These are phyloP conservation scores for Aspergillus latus DNA, from an alignment of 2,329 filamentous ascomycete species.

Conservation along the genomic window DNA sequence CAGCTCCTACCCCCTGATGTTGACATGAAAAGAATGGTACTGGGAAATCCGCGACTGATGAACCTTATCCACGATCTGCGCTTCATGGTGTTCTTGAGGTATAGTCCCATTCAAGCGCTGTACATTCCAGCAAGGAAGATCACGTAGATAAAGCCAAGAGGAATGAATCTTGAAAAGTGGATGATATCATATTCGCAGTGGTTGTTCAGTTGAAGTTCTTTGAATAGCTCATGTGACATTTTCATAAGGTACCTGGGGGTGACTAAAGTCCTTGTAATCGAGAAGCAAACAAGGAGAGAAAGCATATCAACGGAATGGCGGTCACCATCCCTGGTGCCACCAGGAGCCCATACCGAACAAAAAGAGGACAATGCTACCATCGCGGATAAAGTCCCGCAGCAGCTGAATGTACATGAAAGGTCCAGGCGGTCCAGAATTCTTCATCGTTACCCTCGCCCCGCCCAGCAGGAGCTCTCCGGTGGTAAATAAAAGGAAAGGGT, in stretches of 20 bases:
- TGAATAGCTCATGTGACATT: too few species aligned
- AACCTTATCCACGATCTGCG: too few species aligned
- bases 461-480: slow-evolving; percentile 48
- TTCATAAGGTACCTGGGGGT: too few species aligned
- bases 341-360: slow-evolving; percentile 46
- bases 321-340: slow-evolving; percentile 37
- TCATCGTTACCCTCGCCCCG: slow-evolving; percentile 36
- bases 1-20: background rate
- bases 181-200: background rate
- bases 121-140: too few species aligned
- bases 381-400: slow-evolving; percentile 40
- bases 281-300: background rate
- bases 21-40: too few species aligned
- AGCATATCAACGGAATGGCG: background rate
- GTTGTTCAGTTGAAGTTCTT: background rate
- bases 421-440: slow-evolving; percentile 29
- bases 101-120: too few species aligned
- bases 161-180: too few species aligned
- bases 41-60: too few species aligned
- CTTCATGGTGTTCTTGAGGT: too few species aligned
- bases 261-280: background rate
- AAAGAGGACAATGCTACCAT: slow-evolving; percentile 48
- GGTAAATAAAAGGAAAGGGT: slow-evolving; percentile 47
- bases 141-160: too few species aligned
- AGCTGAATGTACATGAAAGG: slow-evolving; percentile 39